These are phyloP conservation scores for Podospora anserina DNA, from an alignment of 495 filamentous ascomycete genomes.

Conservation along the genomic window DNA sequence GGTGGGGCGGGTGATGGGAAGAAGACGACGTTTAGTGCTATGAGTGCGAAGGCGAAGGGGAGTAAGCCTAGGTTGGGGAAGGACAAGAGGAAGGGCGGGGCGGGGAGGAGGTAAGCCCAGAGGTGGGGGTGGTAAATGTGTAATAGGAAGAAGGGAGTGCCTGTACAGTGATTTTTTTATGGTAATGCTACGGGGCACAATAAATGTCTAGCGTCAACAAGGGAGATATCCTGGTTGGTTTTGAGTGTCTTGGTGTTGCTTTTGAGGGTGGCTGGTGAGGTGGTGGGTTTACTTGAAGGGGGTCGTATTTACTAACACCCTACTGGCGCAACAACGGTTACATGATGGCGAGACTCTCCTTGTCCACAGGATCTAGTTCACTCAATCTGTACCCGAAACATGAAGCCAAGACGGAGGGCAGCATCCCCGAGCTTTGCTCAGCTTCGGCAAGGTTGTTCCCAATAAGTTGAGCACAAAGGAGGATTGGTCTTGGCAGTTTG, in stretches of 20 bases:
- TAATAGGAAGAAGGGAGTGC: too few relatives aligned
- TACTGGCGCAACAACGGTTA: too few relatives aligned
- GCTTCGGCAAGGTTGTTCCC: neutral
- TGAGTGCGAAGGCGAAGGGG: conserved; percentile 11
- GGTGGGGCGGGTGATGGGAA: conserved; percentile 23
- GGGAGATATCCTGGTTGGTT: neutral
- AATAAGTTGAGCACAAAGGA: neutral
- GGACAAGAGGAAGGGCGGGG: conserved; percentile 37
- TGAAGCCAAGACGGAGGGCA: neutral
- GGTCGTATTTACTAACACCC: too few relatives aligned
- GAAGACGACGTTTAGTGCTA: conserved; percentile 7
- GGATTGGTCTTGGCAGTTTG: neutral
- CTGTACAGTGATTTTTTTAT: too few relatives aligned
- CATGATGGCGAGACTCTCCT: too few relatives aligned
- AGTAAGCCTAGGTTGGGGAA: conserved; percentile 36
- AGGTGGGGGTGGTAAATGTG: too few relatives aligned
- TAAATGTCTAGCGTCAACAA: neutral
- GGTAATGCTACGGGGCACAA: neutral
- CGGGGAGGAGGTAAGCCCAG: conserved; percentile 19
- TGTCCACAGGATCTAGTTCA: too few relatives aligned
- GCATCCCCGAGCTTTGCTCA: neutral
- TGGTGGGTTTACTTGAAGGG: too few relatives aligned
- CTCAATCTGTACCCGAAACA: too few relatives aligned
- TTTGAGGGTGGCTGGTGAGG: neutral
- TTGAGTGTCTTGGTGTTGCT: neutral